These are phyloP conservation scores for Polytolypa hystricis DNA, from an alignment of 2,329 filamentous ascomycete species.

Conservation along the genomic window DNA sequence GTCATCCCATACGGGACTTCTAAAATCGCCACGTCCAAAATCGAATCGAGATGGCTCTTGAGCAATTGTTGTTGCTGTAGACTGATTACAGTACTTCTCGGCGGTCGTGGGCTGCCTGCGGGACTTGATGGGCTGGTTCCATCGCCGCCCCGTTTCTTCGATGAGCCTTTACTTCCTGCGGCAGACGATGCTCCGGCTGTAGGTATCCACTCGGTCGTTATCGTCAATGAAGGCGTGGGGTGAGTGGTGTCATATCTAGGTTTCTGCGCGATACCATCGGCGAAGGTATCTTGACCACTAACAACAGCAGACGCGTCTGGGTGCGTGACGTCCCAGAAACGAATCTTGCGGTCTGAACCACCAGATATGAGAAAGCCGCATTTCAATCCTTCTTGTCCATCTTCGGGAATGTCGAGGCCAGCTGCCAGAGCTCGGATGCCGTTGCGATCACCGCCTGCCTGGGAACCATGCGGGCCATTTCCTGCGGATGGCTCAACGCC, in stretches of 20 bases:
- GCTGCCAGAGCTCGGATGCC: slow-evolving; percentile 67
- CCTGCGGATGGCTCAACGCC: slow-evolving; percentile 52
- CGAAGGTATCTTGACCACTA: slow-evolving; percentile 62
- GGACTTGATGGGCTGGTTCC: slow-evolving; percentile 16
- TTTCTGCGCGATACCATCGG: slow-evolving; percentile 40
- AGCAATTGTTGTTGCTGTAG: slow-evolving; percentile 78
- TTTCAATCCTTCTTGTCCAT: slow-evolving; percentile 48
- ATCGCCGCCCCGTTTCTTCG: slow-evolving; percentile 28
- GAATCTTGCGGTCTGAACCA: slow-evolving; percentile 78
- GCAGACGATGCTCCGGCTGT: slow-evolving; percentile 24
- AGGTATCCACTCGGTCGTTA: slow-evolving; percentile 55
- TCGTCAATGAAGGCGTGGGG: slow-evolving; percentile 49
- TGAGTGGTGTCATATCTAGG: slow-evolving; percentile 61
- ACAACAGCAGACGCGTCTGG: slow-evolving; percentile 70
- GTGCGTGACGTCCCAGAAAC: slow-evolving; percentile 82
- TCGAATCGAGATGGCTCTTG: slow-evolving; percentile 74
- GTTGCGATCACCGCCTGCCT: slow-evolving; percentile 16
- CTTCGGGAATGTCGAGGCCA: slow-evolving; percentile 58
- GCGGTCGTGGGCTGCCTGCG: slow-evolving; percentile 33
- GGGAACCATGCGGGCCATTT: slow-evolving; percentile 21
- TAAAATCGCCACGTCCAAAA: slow-evolving; percentile 78
- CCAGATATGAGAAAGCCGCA: slow-evolving; percentile 79
- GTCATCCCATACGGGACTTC: slow-evolving; percentile 90
- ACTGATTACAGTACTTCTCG: slow-evolving; percentile 74
- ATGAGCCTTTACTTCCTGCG: slow-evolving; percentile 20